These are phyloP conservation scores for Pseudogymnoascus sp. DNA, from an alignment of 2,329 filamentous ascomycete species.

Conservation along the genomic window DNA sequence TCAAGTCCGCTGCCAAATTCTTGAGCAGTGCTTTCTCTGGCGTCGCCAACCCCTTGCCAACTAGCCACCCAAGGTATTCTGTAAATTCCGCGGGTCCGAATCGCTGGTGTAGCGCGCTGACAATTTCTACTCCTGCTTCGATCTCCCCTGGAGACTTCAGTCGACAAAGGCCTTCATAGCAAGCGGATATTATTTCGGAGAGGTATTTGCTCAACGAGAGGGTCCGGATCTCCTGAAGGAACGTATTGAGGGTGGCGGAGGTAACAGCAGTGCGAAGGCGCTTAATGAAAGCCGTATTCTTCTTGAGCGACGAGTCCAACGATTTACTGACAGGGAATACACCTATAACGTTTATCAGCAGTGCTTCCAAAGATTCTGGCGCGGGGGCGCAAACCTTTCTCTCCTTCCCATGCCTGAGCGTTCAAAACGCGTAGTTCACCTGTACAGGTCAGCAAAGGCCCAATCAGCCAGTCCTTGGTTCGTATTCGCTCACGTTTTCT, in stretches of 20 bases:
- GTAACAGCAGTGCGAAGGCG: conserved; percentile 85
- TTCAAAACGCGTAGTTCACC: conserved; percentile 89
- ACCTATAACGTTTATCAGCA: conserved; percentile 43
- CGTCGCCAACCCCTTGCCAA: conserved; percentile 83
- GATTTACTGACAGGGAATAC: conserved; percentile 68
- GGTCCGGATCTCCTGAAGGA: conserved; percentile 81
- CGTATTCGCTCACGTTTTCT: conserved; percentile 47
- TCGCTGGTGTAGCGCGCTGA: conserved; percentile 89
- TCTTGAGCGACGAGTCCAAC: conserved; percentile 91
- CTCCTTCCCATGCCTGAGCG: conserved; percentile 77
- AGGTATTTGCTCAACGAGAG: conserved; percentile 93
- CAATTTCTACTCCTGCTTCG: conserved; percentile 82
- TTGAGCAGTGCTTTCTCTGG: conserved; percentile 82
- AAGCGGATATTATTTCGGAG: conserved; percentile 92
- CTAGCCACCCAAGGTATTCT: conserved; percentile 81
- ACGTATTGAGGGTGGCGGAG: conserved; percentile 67
- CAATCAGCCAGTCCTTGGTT: background rate
- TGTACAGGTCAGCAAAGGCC: conserved; percentile 32
- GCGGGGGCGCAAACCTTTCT: conserved; percentile 55
- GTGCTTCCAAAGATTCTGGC: conserved; percentile 10
- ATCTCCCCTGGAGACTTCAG: conserved; percentile 89
- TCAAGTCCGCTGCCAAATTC: conserved; percentile 66
- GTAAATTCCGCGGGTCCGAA: conserved; percentile 90
- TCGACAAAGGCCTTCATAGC: conserved; percentile 87
- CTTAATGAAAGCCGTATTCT: conserved; percentile 97